phyloP scores from a whole-genome alignment of 75 land plant genomes.

The Selaginella tamariscina region DNA sequence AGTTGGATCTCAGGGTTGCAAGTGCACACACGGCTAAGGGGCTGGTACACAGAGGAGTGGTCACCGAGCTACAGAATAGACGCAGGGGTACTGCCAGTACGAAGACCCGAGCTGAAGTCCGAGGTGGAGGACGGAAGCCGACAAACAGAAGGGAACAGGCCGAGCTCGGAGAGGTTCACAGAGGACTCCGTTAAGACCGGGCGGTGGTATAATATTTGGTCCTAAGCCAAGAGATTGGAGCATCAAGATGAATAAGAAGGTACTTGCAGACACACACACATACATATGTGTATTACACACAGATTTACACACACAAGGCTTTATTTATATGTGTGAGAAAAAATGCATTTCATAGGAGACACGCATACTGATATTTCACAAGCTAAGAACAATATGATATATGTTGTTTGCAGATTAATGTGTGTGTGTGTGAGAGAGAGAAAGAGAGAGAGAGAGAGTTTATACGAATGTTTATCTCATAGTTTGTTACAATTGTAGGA shows the following conservation, averaged over 20 bases:
- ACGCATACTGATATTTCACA: too few relatives aligned
- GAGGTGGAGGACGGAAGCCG: constrained; percentile 92
- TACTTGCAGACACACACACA: too few relatives aligned
- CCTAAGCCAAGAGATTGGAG: constrained; percentile 91
- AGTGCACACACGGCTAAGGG: constrained; percentile 69
- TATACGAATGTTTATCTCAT: too few relatives aligned
- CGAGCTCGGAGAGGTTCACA: constrained; percentile 78
- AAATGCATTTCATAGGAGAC: too few relatives aligned
- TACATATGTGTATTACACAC: too few relatives aligned
- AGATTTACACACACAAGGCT: too few relatives aligned
- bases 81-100: constrained; percentile 92
- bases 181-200: constrained; percentile 73
- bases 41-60: constrained; percentile 77
- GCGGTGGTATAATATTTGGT: constrained; percentile 88
- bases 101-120: constrained; percentile 67
- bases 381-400: too few relatives aligned
- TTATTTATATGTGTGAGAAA: too few relatives aligned
- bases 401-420: too few relatives aligned
- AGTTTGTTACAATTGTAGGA: too few relatives aligned
- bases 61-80: constrained; percentile 63
- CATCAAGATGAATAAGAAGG: constrained; percentile 86
- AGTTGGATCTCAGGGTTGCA: constrained; percentile 52
- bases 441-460: too few relatives aligned
- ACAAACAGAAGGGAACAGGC: constrained; percentile 81
- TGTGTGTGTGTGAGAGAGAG: too few relatives aligned